Conservation (phyloP, 306 rosid species). For the Prunus mongolica region DNA sequence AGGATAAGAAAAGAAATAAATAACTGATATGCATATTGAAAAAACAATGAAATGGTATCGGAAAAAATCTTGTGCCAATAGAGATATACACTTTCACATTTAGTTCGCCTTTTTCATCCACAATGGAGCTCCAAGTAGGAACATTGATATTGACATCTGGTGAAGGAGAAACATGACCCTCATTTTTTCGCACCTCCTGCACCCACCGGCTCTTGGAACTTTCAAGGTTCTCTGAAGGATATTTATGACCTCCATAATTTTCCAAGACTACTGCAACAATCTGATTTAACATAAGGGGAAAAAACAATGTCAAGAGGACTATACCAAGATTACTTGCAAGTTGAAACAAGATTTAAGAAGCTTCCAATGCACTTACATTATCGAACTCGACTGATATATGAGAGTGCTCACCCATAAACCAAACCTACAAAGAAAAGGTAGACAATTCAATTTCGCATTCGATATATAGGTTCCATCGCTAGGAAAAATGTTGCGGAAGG, state of each 20-base stretch:
- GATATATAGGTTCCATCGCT: not conserved
- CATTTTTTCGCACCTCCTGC: conserved; percentile 49
- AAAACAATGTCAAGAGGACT: conserved; percentile 6
- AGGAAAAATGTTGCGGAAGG: not conserved
- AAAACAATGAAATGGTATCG: conserved; percentile 2
- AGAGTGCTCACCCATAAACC: conserved; percentile 90
- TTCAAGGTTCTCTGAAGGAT: conserved; percentile 25
- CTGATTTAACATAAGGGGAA: conserved; percentile 37
- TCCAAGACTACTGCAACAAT: conserved; percentile 85
- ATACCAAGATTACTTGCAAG: not conserved
- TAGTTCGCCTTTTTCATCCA: conserved; percentile 57
- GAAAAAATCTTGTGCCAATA: conserved; percentile 19
- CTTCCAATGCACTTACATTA: conserved; percentile 55
- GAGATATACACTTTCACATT: conserved; percentile 56
- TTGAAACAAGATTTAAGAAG: conserved; percentile 16
- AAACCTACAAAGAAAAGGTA: conserved; percentile 59
- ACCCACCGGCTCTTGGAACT: conserved; percentile 46
- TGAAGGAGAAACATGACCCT: conserved; percentile 44
- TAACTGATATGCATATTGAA: conserved; percentile 21
- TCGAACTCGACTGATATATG: conserved; percentile 84
- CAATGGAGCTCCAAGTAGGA: conserved; percentile 60
- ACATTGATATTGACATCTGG: conserved; percentile 39
- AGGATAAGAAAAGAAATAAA: conserved; percentile 22
- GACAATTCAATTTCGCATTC: conserved; percentile 11
- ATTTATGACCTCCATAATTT: conserved; percentile 56